Percentiles rank a stretch among this genome's conserved stretches.
Evolutionary conservation across 805 yeast species (phyloP).

Genomic region (Nakazawaea ernobii): DNA sequence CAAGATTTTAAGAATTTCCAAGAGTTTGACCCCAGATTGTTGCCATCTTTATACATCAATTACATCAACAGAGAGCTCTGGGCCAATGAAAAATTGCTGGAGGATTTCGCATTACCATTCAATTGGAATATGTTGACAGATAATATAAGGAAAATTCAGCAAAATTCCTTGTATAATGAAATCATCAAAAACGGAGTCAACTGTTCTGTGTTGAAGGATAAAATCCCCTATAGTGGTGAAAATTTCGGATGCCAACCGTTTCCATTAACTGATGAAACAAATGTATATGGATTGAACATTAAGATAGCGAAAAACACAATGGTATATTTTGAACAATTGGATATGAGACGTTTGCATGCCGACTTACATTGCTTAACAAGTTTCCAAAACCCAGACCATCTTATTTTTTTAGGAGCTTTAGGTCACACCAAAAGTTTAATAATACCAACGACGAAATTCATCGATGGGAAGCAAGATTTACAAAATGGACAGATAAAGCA

Average conservation of each 20-base stretch:
- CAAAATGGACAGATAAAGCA: neutral
- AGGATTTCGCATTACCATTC: constrained; percentile 8
- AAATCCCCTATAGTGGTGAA: neutral
- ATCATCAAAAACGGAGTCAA: neutral
- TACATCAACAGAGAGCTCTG: neutral
- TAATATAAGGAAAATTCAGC: neutral
- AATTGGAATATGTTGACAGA: constrained; percentile 11
- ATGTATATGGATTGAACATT: neutral
- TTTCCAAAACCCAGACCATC: neutral
- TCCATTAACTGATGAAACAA: neutral
- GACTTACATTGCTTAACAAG: neutral
- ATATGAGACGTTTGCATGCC: constrained; percentile 1
- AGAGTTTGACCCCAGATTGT: constrained; percentile 3
- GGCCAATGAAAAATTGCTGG: neutral
- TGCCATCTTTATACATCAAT: constrained; percentile 6
- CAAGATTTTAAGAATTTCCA: neutral
- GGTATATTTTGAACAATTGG: neutral
- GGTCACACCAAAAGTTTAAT: neutral
- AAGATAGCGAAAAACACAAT: neutral
- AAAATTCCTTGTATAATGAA: neutral
- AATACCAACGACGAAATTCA: neutral
- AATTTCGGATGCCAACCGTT: neutral
- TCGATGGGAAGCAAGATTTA: constrained; percentile 4
- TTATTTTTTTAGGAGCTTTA: constrained; percentile 3
- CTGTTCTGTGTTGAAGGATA: neutral